phyloP scores from a whole-genome alignment of 2,329 filamentous ascomycete genomes.

The Talaromyces sp. region DNA sequence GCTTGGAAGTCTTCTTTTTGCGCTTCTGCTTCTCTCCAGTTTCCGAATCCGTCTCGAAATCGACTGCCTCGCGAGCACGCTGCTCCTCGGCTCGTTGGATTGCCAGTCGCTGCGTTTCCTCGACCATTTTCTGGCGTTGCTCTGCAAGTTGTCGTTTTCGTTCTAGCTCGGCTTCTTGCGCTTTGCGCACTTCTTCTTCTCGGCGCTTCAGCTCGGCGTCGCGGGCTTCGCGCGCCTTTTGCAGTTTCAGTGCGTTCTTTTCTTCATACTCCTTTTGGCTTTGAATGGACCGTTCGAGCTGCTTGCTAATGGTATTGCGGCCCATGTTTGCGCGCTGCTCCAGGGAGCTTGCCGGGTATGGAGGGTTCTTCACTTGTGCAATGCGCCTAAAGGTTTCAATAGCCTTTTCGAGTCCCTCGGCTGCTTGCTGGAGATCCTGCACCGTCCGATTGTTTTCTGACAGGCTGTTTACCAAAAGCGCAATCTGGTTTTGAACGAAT shows the following conservation, averaged over 20 bases:
- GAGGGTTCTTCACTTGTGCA: constrained; percentile 61
- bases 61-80: constrained; percentile 62
- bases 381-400: constrained; percentile 64
- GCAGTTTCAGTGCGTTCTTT: constrained; percentile 82
- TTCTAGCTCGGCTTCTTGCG: constrained; percentile 65
- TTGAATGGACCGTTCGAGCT: constrained; percentile 78
- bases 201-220: constrained; percentile 73
- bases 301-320: constrained; percentile 86
- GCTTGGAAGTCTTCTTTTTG: constrained; percentile 51
- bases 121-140: constrained; percentile 75
- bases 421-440: constrained; percentile 74
- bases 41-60: constrained; percentile 75
- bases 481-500: constrained; percentile 93
- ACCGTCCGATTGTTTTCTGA: constrained; percentile 72
- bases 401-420: constrained; percentile 75
- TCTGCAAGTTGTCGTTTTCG: constrained; percentile 76
- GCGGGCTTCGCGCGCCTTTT: constrained; percentile 71
- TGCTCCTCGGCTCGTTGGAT: constrained; percentile 69
- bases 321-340: constrained; percentile 98
- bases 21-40: constrained; percentile 72
- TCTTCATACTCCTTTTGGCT: constrained; percentile 88
- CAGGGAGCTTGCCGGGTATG: constrained; percentile 84
- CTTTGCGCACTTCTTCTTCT: constrained; percentile 68
- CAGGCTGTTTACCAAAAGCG: constrained; percentile 70
- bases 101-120: constrained; percentile 67